Evolutionary conservation across 2,329 filamentous ascomycete genomes (phyloP), one percentile per base, ranked within the genome.

Genomic region (Mycocentrospora acerina): DNA sequence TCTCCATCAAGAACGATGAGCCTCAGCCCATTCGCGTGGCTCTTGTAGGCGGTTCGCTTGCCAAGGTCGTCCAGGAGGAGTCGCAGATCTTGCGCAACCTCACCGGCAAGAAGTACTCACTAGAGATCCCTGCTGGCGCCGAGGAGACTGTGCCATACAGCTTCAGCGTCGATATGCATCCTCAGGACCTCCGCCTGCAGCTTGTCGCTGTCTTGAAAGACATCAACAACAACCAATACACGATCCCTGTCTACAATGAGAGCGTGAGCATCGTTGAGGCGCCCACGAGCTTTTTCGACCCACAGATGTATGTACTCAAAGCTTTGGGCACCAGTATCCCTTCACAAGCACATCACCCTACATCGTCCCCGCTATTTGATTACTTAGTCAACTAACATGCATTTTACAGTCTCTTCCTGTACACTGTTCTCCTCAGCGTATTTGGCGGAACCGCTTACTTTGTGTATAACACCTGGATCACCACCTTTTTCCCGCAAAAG

Each of bases 401-500:
- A 29, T 14, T 29, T 14, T 29, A 32, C 17, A 97, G 93, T 66
- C 89, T 97, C 74, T 98, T 98, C 83, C 83, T 98, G 48, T 97
- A 97, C 77, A 78, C 95, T 66, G 84, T 97, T 76, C 86, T 98
- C 57, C 76, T 85, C 37, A 83, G 79, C 46, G 80, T 78, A 48
- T 94, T 95, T 67, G 82, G 73, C 51, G 90, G 86, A 47, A 89
- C 85, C 37, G 81, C 86, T 67, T 96, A 91, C 82, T 95, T 95
- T 71, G 89, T 96, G 74, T 98, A 98, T 81, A 93, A 86, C 76
- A 95, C 91, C 62, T 97, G 91, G 90, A 86, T 98, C 71, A 88
- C 90, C 60, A 85, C 90, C 11, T 86, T 98, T 66, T 95, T 97
- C 78, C 91, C 93, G 32, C 89, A 95, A 77, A 83, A 82, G 70